phyloP scores from a whole-genome alignment of 2,329 filamentous ascomycete species.

The Penicillium occitanis region DNA sequence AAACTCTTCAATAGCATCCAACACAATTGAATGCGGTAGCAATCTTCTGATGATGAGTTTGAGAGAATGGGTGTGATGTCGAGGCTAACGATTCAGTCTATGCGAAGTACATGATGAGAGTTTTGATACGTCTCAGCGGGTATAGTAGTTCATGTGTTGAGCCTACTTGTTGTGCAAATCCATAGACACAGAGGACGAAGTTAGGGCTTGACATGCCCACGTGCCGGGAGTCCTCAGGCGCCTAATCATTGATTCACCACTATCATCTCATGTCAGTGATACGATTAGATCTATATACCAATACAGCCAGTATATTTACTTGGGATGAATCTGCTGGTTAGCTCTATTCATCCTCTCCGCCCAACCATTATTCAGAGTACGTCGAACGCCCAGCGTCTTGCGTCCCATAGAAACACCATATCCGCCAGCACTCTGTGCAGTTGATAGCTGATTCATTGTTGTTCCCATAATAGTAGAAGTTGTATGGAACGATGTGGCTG shows the following conservation, averaged over 20 bases:
- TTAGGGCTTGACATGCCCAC: neutral
- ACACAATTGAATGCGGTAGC: neutral
- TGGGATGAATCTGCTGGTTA: conserved; percentile 12
- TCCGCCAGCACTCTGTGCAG: neutral
- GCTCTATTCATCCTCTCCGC: conserved; percentile 27
- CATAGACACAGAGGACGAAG: neutral
- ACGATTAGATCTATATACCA: neutral
- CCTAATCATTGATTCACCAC: neutral
- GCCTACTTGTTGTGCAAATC: neutral
- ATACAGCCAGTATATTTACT: neutral
- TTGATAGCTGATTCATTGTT: conserved; percentile 13
- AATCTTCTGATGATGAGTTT: neutral
- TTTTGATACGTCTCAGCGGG: neutral
- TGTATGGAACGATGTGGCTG: conserved; percentile 40
- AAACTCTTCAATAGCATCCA: neutral
- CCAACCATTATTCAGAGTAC: conserved; percentile 45
- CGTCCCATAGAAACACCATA: conserved; percentile 25
- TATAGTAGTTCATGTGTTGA: neutral
- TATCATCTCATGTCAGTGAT: neutral
- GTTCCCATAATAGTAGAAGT: conserved; percentile 38
- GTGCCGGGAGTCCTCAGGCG: neutral
- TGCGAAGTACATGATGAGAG: too few relatives aligned
- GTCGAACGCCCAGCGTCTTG: conserved; percentile 45
- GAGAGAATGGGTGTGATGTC: neutral
- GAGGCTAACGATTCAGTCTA: neutral